phyloP scores from a whole-genome alignment of 495 filamentous ascomycete genomes.

The Penicillium maclennaniae region DNA sequence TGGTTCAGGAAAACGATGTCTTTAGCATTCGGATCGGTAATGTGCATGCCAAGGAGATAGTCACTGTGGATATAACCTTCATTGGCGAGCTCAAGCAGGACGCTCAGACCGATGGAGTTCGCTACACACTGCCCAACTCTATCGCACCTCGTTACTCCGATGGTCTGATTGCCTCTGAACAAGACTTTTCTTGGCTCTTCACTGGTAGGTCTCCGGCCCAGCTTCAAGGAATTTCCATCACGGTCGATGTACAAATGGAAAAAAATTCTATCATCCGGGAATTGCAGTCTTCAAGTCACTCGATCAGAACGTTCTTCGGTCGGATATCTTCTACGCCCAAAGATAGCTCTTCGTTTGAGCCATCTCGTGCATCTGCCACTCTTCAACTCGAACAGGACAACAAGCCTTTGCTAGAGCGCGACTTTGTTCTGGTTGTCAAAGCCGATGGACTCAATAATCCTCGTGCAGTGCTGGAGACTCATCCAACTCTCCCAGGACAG shows the following conservation, averaged over 20 bases:
- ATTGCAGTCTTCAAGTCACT: conserved; percentile 64
- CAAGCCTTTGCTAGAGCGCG: conserved; percentile 21
- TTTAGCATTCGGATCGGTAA: conserved; percentile 17
- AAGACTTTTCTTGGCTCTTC: neutral
- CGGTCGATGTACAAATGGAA: conserved; percentile 57
- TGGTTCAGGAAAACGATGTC: conserved; percentile 3
- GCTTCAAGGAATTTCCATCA: conserved; percentile 50
- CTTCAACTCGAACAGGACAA: conserved; percentile 23
- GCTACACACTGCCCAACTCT: conserved; percentile 13
- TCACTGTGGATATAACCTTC: conserved; percentile 15
- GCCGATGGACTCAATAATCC: conserved; percentile 53
- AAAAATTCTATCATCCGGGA: conserved; percentile 51
- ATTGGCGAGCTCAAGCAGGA: conserved; percentile 19
- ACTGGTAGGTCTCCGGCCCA: neutral
- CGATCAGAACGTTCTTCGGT: conserved; percentile 59
- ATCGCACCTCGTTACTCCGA: conserved; percentile 17
- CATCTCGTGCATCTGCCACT: conserved; percentile 57
- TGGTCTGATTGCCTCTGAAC: neutral
- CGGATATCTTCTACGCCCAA: conserved; percentile 42
- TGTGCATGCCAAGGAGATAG: conserved; percentile 9
- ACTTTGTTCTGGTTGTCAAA: conserved; percentile 54
- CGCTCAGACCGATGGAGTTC: conserved; percentile 12
- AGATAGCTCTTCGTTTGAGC: conserved; percentile 36
- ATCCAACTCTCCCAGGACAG: conserved; percentile 56
- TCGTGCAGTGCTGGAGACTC: conserved; percentile 58